phyloP scores from a whole-genome alignment of 2,329 filamentous ascomycete genomes.

The Aulographum hederae region DNA sequence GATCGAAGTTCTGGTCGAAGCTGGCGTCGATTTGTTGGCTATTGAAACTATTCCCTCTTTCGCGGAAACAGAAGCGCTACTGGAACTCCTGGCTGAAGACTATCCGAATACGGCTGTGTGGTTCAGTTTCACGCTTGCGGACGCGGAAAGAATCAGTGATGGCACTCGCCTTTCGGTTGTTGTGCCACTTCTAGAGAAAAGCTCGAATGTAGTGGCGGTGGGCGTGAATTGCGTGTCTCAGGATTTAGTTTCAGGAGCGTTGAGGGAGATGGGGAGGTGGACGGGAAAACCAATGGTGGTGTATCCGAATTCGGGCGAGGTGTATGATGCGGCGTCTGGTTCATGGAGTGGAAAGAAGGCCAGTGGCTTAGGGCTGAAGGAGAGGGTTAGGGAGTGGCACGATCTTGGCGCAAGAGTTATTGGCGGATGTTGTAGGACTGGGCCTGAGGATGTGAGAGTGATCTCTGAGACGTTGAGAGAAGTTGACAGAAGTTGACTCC shows the following conservation, averaged over 20 bases:
- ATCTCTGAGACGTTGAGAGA: no score
- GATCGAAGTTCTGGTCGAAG: constrained; percentile 20
- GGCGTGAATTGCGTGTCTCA: constrained; percentile 27
- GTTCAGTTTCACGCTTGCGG: constrained; percentile 22
- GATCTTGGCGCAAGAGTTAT: constrained; percentile 21
- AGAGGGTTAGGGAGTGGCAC: constrained; percentile 15
- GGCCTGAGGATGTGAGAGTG: not conserved
- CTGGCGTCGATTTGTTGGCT: constrained; percentile 25
- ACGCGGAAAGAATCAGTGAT: constrained; percentile 20
- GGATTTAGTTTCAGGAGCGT: constrained; percentile 14
- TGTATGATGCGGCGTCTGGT: constrained; percentile 23
- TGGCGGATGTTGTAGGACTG: constrained; percentile 29
- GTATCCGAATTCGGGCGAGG: constrained; percentile 30
- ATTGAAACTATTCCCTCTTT: constrained; percentile 26
- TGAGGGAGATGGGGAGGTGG: constrained; percentile 13
- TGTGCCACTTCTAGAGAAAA: constrained; percentile 11
- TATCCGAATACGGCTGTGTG: constrained; percentile 19
- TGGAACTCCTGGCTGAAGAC: constrained; percentile 19
- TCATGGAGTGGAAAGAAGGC: constrained; percentile 15
- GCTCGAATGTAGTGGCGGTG: constrained; percentile 19
- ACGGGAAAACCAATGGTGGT: constrained; percentile 17
- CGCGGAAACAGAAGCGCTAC: constrained; percentile 19
- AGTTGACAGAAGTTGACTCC: no score
- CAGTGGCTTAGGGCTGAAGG: constrained; percentile 10
- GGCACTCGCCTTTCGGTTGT: constrained; percentile 20